These are phyloP conservation scores for Sicyos baderoa DNA, from an alignment of 306 rosid species.

Conservation along the genomic window DNA sequence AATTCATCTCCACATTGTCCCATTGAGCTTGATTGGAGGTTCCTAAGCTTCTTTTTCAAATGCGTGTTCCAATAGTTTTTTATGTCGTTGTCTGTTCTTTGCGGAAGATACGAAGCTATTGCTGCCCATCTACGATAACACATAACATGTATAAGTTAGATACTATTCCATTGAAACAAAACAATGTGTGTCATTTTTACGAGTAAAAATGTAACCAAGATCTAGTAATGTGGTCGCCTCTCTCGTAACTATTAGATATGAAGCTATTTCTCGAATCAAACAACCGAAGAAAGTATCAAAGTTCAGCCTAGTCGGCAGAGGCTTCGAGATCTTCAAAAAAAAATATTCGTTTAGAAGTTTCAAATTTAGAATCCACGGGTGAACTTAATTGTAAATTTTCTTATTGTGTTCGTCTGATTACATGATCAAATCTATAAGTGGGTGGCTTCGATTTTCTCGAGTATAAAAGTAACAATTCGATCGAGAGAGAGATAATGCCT, in stretches of 20 bases:
- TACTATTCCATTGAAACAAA: neutral
- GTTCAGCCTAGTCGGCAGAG: no score
- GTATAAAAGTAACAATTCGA: no score
- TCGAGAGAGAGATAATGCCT: conserved; percentile 26
- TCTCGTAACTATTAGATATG: no score
- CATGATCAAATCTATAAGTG: no score
- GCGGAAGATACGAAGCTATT: conserved; percentile 65
- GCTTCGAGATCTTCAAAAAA: no score
- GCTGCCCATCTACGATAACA: conserved; percentile 54
- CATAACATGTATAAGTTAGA: neutral
- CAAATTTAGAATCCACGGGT: no score
- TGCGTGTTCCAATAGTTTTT: conserved; percentile 69
- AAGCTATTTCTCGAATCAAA: neutral
- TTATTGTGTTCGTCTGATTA: no score
- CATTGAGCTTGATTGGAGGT: conserved; percentile 27
- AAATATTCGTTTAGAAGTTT: no score
- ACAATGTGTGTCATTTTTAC: neutral
- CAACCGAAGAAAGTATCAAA: no score
- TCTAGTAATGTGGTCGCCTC: no score
- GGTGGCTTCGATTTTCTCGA: no score
- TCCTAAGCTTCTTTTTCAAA: conserved; percentile 49
- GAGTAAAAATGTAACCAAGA: neutral
- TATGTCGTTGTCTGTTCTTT: conserved; percentile 66
- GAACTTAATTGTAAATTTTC: no score
- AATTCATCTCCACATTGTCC: conserved; percentile 7